Evolutionary conservation across 139 green algal species (phyloP).

Genomic region (Deuterostichococcus epilithicus): DNA sequence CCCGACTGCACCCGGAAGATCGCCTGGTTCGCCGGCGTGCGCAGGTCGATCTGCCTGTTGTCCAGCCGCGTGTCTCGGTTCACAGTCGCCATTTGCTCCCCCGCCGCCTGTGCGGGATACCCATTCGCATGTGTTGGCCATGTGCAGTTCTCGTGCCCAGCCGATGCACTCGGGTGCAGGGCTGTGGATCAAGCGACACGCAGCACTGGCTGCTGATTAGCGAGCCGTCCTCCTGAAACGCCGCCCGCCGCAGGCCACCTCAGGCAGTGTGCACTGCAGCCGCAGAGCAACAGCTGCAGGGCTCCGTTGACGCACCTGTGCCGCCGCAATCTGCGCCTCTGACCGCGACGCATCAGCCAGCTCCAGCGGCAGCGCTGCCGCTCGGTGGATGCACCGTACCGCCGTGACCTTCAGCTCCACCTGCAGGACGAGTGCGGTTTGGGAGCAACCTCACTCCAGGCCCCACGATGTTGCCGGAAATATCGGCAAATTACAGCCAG

Average conservation of each 20-base stretch:
- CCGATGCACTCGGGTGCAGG: no score
- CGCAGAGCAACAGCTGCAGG: background rate
- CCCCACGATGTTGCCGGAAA: background rate
- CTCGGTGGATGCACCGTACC: constrained; percentile 60
- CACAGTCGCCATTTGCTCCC: constrained; percentile 72
- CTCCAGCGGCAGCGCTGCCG: constrained; percentile 81
- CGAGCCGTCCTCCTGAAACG: no score
- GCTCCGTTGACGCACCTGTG: background rate
- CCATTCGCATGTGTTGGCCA: background rate
- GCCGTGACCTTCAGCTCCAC: constrained; percentile 77
- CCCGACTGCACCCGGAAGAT: constrained; percentile 92
- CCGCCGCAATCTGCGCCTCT: constrained; percentile 34
- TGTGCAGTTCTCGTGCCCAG: background rate
- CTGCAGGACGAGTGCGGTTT: no score
- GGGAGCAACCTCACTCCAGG: no score
- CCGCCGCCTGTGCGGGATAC: constrained; percentile 47
- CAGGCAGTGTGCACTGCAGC: no score
- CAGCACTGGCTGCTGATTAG: no score
- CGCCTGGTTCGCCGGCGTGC: constrained; percentile 95
- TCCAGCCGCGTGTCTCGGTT: constrained; percentile 88
- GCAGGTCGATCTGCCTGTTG: constrained; percentile 89
- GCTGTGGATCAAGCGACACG: no score
- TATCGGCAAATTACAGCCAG: no score
- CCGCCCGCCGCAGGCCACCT: no score
- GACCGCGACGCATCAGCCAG: constrained; percentile 67